Evolutionary conservation across 1,139 yeast genomes (phyloP).

Genomic region (Meyerozyma elateridarum): DNA sequence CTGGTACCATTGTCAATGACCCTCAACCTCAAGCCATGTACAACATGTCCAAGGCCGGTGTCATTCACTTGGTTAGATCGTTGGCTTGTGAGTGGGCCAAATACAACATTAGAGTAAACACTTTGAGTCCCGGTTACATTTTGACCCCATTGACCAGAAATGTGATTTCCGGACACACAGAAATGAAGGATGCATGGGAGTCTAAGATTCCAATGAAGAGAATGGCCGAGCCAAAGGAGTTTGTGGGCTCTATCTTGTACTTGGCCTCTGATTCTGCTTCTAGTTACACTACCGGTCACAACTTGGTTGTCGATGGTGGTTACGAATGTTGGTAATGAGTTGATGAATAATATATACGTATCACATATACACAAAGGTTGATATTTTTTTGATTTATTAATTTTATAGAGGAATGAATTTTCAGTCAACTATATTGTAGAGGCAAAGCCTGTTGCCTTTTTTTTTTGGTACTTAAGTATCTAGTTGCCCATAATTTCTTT

Average conservation of each 20-base stretch:
- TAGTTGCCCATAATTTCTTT: slow-evolving; percentile 38
- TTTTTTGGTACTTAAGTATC: no score
- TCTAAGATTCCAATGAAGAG: slow-evolving; percentile 45
- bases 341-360: not conserved
- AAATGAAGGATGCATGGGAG: slow-evolving; percentile 48
- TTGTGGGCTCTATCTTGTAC: slow-evolving; percentile 43
- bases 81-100: slow-evolving; percentile 53
- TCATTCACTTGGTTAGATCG: slow-evolving; percentile 43
- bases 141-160: slow-evolving; percentile 47
- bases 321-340: slow-evolving; percentile 21
- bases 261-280: slow-evolving; percentile 47
- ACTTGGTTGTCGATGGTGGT: slow-evolving; percentile 48
- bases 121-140: slow-evolving; percentile 45
- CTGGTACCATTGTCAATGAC: slow-evolving; percentile 47
- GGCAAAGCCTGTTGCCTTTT: no score
- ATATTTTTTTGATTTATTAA: no score
- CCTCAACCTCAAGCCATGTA: slow-evolving; percentile 49
- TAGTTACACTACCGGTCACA: slow-evolving; percentile 47
- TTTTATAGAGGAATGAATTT: no score
- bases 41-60: slow-evolving; percentile 51
- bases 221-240: slow-evolving; percentile 51
- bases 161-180: slow-evolving; percentile 41
- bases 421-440: no score
- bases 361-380: slow-evolving; percentile 2
- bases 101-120: slow-evolving; percentile 45